Percentiles rank a stretch among this genome's conserved stretches.
Evolutionary conservation across 345 rosid genomes (phyloP).

Genomic region (Sisymbrium irio): DNA sequence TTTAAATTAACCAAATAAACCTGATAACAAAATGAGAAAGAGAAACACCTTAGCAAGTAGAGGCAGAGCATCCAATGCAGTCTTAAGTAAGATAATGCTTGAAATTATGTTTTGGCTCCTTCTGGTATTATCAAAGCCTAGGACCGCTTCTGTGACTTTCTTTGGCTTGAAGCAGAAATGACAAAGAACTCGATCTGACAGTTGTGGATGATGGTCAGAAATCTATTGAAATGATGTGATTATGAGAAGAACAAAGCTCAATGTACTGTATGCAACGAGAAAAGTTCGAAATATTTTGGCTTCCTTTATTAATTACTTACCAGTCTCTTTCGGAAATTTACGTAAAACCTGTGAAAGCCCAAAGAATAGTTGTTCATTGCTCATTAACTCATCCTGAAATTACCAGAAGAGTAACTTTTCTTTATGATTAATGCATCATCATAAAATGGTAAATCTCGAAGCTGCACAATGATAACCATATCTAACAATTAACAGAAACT

Average conservation of each 20-base stretch:
- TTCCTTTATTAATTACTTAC: conserved; percentile 40
- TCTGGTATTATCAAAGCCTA: conserved; percentile 60
- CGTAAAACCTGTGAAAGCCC: conserved; percentile 94
- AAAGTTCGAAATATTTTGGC: conserved; percentile 9
- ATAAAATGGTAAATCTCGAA: background rate
- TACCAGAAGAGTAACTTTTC: conserved; percentile 20
- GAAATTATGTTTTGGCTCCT: conserved; percentile 83
- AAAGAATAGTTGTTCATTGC: conserved; percentile 90
- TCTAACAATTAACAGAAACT: background rate
- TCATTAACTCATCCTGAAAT: conserved; percentile 90
- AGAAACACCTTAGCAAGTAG: conserved; percentile 64
- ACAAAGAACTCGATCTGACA: conserved; percentile 89
- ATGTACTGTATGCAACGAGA: conserved; percentile 11
- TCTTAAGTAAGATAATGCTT: conserved; percentile 91
- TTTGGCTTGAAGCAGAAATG: conserved; percentile 96
- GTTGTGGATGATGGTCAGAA: conserved; percentile 21
- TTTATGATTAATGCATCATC: conserved; percentile 20
- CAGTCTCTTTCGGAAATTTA: conserved; percentile 95
- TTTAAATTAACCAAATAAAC: background rate
- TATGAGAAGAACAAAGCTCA: conserved; percentile 1
- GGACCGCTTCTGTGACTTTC: conserved; percentile 66
- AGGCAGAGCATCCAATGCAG: conserved; percentile 94
- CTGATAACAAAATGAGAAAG: conserved; percentile 15
- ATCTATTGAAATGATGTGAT: conserved; percentile 20
- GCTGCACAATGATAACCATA: conserved; percentile 14